Evolutionary conservation across 2,329 filamentous ascomycete species (phyloP).

Genomic region (Botrytis fabae): DNA sequence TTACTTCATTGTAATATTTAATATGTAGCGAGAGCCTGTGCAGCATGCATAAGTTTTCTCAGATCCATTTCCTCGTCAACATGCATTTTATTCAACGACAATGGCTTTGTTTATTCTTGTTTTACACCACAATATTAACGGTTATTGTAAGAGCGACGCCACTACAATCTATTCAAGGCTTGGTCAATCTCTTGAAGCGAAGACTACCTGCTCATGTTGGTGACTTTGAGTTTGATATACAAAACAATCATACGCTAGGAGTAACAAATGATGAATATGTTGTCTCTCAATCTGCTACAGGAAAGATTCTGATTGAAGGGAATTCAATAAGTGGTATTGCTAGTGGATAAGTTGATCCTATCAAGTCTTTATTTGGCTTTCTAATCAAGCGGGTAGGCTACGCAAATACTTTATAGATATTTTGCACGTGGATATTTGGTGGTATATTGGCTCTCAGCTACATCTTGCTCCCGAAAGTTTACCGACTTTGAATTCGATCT

Average conservation of each 20-base stretch:
- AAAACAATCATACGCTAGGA: slow-evolving; percentile 9
- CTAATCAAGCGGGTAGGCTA: neutral
- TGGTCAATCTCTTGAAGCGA: slow-evolving; percentile 28
- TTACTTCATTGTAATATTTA: neutral
- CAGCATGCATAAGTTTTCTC: neutral
- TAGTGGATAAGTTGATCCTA: neutral
- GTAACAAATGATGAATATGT: slow-evolving; percentile 29
- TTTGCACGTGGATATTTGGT: slow-evolving; percentile 49
- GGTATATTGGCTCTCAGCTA: slow-evolving; percentile 48
- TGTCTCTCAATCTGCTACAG: slow-evolving; percentile 29
- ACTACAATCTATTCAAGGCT: slow-evolving; percentile 28
- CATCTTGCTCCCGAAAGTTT: slow-evolving; percentile 41
- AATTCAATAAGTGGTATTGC: slow-evolving; percentile 8
- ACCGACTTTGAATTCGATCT: slow-evolving; percentile 38
- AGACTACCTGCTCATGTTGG: slow-evolving; percentile 31
- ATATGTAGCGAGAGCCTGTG: neutral
- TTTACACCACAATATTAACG: neutral
- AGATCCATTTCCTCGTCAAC: neutral
- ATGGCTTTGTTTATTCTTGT: neutral
- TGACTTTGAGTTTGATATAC: slow-evolving; percentile 29
- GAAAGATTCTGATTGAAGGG: slow-evolving; percentile 29
- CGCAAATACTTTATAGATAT: slow-evolving; percentile 47
- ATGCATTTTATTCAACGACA: neutral
- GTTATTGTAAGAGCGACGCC: too few relatives aligned
- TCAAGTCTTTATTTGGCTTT: neutral